Percentiles rank a stretch among this genome's conserved stretches.
Evolutionary conservation across 352 stramenopile species (phyloP).

Genomic region (Halophytophthora batemanensis): DNA sequence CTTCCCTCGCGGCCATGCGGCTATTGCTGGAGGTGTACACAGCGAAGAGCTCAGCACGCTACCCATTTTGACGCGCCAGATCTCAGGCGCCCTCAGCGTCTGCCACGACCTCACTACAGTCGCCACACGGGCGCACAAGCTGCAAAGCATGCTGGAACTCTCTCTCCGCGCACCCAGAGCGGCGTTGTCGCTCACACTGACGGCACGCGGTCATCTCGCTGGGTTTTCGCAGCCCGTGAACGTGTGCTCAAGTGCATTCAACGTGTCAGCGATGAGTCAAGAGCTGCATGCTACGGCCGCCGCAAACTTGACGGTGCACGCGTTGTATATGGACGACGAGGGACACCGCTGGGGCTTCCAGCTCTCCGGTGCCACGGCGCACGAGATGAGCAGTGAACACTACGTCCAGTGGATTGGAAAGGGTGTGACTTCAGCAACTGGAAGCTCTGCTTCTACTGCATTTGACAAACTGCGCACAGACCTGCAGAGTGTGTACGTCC

Average conservation of each 20-base stretch:
- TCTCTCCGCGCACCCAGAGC: conserved; percentile 26
- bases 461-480: conserved; percentile 59
- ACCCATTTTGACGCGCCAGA: conserved; percentile 61
- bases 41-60: conserved; percentile 53
- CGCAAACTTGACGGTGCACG: conserved; percentile 30
- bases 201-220: conserved; percentile 40
- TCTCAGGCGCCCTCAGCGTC: conserved; percentile 67
- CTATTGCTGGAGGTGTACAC: conserved; percentile 14
- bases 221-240: conserved; percentile 63
- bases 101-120: conserved; percentile 53
- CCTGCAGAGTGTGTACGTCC: conserved; percentile 51
- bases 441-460: conserved; percentile 11
- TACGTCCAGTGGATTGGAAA: conserved; percentile 62
- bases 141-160: conserved; percentile 52
- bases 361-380: conserved; percentile 34
- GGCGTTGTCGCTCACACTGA: conserved; percentile 48
- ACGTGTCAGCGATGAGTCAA: conserved; percentile 10
- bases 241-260: conserved; percentile 38
- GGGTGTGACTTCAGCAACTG: conserved; percentile 15
- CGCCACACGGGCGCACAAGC: conserved; percentile 33
- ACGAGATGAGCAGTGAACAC: conserved; percentile 53
- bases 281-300: conserved; percentile 26
- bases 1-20: conserved; percentile 33
- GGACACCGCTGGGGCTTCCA: conserved; percentile 53
- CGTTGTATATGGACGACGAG: conserved; percentile 52